Base-by-base conservation (phyloP, 257 asterid genomes). In the Coffea canephora region DNA sequence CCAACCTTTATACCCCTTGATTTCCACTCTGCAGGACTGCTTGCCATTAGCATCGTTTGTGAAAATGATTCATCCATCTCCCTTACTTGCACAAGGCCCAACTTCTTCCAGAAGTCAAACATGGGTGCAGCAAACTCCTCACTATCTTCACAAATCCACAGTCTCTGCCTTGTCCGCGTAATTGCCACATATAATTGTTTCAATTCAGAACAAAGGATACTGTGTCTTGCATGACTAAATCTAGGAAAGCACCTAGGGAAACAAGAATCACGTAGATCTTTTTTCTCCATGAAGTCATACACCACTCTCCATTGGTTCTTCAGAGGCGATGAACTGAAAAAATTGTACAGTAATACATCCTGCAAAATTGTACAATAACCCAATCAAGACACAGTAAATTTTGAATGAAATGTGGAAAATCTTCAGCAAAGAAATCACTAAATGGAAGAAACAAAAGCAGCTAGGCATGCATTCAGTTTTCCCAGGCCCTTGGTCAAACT, bases 21-120 rank as follows among this genome's bases (percentile, higher is more conserved):
- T 83, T 82, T 90, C 97, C 97, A 92, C 87, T 90, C 95, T 68
- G 88, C 91, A 0, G 87, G 90, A 71, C 86, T 88, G 87, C 97
- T 90, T 3, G 91, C 92, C 82, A 88, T 86, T 75, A 69, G 91
- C 95, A 92, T 92, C 13, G 90, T 92, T 57, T 83, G 83, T 5
- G 90, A 90, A 74, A 89, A 85, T 27, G 92, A 90, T 59, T 87
- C 90, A 21, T 90, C 90, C 0, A 92, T 77, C 74, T 86, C 82
- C 69, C 84, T 85, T 25, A 76, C 85, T 86, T 90, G 91, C 57
- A 92, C 92, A 31, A 89, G 89, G 64, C 88, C 77, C 85, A 86
- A 66, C 71, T 83, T 87, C 74, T 70, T 89, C 97, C 97, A 90
- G 49, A 88, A 90, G 43, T 90, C 92, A 61, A 84, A 87, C 87